Percentiles rank a stretch among this genome's conserved stretches.
Evolutionary conservation across 106 monocot genomes (phyloP).

Genomic region (Acanthochlamys bracteata): DNA sequence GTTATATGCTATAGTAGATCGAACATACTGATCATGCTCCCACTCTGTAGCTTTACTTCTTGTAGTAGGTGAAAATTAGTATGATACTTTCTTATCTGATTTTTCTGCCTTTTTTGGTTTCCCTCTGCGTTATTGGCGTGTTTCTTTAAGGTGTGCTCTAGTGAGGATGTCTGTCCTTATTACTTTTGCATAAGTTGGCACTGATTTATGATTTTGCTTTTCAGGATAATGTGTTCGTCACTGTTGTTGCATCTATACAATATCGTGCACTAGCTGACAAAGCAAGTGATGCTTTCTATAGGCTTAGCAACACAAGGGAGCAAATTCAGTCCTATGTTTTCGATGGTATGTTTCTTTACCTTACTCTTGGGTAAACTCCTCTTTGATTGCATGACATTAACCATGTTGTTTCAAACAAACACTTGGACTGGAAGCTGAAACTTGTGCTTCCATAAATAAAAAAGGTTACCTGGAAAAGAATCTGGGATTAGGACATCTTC

Average conservation of each 20-base stretch:
- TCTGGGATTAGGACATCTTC: neutral
- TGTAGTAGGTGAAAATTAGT: no score
- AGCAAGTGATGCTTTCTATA: slow-evolving; percentile 31
- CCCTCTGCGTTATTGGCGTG: no score
- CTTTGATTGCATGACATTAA: neutral
- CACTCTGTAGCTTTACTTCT: no score
- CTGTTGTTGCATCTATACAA: slow-evolving; percentile 33
- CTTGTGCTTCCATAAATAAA: no score
- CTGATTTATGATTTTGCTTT: neutral
- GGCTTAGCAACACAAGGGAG: slow-evolving; percentile 23
- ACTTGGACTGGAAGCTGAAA: no score
- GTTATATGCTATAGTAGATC: no score
- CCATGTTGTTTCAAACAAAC: neutral
- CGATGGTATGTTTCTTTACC: slow-evolving; percentile 17
- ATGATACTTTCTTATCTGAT: no score
- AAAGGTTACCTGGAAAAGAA: neutral
- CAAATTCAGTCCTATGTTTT: slow-evolving; percentile 40
- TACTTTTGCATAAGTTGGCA: neutral
- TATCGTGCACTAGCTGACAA: slow-evolving; percentile 24
- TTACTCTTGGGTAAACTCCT: neutral
- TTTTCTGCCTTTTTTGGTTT: no score
- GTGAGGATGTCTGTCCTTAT: neutral
- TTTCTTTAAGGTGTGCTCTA: no score
- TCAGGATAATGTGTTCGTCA: slow-evolving; percentile 31
- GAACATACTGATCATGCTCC: no score